Conservation (phyloP, 768 basidiomycete species). For the Heimioporus sp. region DNA sequence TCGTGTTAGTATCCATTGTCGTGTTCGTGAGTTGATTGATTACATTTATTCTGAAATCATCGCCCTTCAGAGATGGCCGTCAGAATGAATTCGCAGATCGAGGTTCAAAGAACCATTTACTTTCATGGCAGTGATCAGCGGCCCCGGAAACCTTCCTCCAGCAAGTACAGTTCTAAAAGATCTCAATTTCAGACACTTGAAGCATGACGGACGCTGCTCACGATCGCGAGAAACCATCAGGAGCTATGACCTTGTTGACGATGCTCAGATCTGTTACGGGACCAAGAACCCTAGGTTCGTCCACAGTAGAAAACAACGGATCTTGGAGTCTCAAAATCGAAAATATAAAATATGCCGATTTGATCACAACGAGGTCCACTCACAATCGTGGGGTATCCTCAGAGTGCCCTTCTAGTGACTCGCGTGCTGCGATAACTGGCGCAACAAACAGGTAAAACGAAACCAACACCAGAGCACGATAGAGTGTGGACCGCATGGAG, state of each 20-base stretch:
- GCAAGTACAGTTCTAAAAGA: slow-evolving; percentile 38
- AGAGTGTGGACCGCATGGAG: too few species aligned
- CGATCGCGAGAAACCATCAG: slow-evolving; percentile 47
- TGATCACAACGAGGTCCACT: too few species aligned
- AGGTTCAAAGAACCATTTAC: neutral
- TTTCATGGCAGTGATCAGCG: slow-evolving; percentile 41
- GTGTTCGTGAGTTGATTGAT: slow-evolving; percentile 2
- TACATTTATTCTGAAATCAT: slow-evolving; percentile 42
- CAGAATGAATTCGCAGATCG: neutral
- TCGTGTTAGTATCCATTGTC: too few species aligned
- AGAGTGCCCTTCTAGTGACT: too few species aligned
- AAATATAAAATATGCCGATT: too few species aligned
- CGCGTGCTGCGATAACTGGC: too few species aligned
- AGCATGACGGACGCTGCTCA: slow-evolving; percentile 17
- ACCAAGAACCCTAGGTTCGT: slow-evolving; percentile 7
- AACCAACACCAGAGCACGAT: too few species aligned
- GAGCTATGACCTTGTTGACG: slow-evolving; percentile 40
- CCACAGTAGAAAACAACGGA: too few species aligned
- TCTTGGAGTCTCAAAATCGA: too few species aligned
- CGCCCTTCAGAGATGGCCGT: slow-evolving; percentile 29
- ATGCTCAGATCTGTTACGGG: slow-evolving; percentile 33
- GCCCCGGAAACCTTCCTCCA: slow-evolving; percentile 42
- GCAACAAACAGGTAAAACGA: too few species aligned
- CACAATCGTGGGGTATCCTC: too few species aligned
- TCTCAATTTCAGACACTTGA: neutral